Conservation (phyloP, 257 asterid species). For the Primulina tabacum region DNA sequence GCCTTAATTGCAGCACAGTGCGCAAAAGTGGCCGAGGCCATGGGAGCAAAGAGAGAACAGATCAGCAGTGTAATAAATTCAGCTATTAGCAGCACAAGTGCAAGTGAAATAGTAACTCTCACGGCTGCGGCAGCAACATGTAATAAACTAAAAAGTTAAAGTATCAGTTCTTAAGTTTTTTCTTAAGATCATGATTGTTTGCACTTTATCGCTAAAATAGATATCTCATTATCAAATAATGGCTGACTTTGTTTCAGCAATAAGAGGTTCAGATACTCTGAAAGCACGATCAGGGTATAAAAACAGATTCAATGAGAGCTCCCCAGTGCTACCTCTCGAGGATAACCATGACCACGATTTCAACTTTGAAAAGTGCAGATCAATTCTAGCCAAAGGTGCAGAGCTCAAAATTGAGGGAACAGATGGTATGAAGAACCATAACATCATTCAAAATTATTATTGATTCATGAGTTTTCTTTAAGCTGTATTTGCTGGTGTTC, state of each 20-base stretch:
- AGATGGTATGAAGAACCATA: constrained; percentile 48
- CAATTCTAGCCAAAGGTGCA: constrained; percentile 65
- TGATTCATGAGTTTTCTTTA: not conserved
- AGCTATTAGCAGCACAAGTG: constrained; percentile 57
- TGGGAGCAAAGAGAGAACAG: constrained; percentile 89
- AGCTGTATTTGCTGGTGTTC: not conserved
- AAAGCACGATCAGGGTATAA: constrained; percentile 62
- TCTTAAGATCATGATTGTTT: not conserved
- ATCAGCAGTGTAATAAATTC: constrained; percentile 64
- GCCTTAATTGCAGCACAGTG: constrained; percentile 92
- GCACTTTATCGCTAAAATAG: not conserved
- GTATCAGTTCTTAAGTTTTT: not conserved
- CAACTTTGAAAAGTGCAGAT: constrained; percentile 62
- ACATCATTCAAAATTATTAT: not conserved
- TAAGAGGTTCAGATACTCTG: constrained; percentile 82
- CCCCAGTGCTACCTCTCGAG: constrained; percentile 66
- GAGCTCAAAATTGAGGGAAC: constrained; percentile 55
- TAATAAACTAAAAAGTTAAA: constrained; percentile 26
- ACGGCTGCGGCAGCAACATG: constrained; percentile 89
- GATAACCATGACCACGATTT: constrained; percentile 47
- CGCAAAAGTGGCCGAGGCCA: constrained; percentile 85
- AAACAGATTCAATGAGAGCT: constrained; percentile 56
- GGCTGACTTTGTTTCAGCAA: constrained; percentile 46
- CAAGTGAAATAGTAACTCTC: constrained; percentile 62
- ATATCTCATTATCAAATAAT: not conserved